Base-by-base conservation (phyloP, 129 eudicot genomes). In the Sambucus nigra region DNA sequence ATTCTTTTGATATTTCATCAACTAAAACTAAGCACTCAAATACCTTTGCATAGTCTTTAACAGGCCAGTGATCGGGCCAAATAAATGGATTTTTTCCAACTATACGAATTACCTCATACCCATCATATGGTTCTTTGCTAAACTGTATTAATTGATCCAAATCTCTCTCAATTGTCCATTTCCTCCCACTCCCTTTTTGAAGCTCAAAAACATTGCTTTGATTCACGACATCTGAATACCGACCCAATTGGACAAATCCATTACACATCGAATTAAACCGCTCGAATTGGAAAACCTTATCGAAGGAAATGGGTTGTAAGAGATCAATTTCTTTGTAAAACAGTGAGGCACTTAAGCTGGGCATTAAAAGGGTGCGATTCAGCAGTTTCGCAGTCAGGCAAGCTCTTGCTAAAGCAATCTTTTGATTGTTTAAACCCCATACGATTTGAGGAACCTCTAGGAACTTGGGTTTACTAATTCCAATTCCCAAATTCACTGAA, bases 51-150 rank as follows among this genome's bases (percentile, higher is more conserved):
- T 92, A 92, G 63, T 92, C 99, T 24, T 66, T 75, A 25, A 70
- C 84, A 0, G 96, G 83, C 99, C 99, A 92, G 55, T 92, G 99
- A 68, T 92, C 99, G 24, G 82, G 96, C 99, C 99, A 92, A 60
- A 92, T 33, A 75, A 92, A 92, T 0, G 99, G 94, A 63, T 92
- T 92, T 64, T 92, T 92, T 11, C 99, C 99, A 19, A 59, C 53
- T 24, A 92, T 60, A 49, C 72, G 63, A 51, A 86, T 65, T 0
- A 76, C 69, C 33, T 92, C 96, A 28, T 73, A 70, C 29, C 5
- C 80, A 24, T 82, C 69, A 40, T 71, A 72, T 0, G 71, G 64
- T 15, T 57, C 55, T 6, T 59, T 49, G 7, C 73, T 79, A 39
- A 76, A 89, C 66, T 71, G 55, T 16, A 59, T 74, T 55, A 89